Conservation (phyloP, 164 flowering plant species). For the Magnolia changhungtana region DNA sequence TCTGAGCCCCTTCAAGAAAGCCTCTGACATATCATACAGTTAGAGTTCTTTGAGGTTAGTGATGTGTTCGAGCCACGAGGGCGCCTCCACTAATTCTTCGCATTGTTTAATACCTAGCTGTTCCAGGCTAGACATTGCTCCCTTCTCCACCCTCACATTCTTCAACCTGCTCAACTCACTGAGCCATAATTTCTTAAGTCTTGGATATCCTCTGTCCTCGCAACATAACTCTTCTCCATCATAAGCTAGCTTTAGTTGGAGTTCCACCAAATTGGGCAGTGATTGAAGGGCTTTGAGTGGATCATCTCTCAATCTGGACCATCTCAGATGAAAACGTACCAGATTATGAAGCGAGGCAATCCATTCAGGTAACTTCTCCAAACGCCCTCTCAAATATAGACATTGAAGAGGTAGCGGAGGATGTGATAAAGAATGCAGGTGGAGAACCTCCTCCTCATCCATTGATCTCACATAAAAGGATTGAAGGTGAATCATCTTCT, state of each 20-base stretch:
- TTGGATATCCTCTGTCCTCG: not conserved
- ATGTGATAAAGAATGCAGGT: not conserved
- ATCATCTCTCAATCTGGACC: conserved; percentile 11
- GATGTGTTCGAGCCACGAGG: not conserved
- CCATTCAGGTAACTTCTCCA: conserved; percentile 1
- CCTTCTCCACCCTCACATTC: not conserved
- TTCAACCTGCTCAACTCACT: not conserved
- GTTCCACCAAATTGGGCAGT: conserved; percentile 2
- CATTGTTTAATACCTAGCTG: not conserved
- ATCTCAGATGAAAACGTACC: not conserved
- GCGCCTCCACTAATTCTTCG: not conserved
- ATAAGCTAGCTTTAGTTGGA: not conserved
- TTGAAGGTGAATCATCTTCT: conserved; percentile 2
- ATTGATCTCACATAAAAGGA: not conserved
- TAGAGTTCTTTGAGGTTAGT: not conserved
- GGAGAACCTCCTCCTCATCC: not conserved
- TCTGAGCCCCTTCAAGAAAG: too few species aligned
- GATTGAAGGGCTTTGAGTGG: not conserved
- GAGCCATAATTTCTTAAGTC: not conserved
- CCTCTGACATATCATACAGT: not conserved
- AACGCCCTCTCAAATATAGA: not conserved
- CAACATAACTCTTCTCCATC: not conserved
- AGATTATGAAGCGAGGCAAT: conserved; percentile 3
- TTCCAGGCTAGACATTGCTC: not conserved
- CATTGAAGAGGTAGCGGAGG: not conserved